Base-by-base conservation (phyloP, 306 rosid species). In the Rubus parviflorus region DNA sequence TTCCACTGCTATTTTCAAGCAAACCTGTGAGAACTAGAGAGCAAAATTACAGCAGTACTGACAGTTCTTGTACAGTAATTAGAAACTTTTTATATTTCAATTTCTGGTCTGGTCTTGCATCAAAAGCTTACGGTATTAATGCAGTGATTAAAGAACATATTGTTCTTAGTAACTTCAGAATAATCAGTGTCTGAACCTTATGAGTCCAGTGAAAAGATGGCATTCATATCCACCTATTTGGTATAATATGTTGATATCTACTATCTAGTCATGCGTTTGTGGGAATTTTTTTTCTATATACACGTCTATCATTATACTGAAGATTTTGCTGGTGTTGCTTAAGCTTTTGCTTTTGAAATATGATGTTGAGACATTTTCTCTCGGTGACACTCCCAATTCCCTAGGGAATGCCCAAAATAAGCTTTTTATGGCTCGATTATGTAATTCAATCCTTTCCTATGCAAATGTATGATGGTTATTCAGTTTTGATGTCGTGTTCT, bases 291-390 rank as follows among this genome's bases (percentile, higher is more conserved):
- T 23, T 25, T 7, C 40, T 20, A 23, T 22, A 22, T 45, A 16
- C 13, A 60, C 16, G 13, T 66, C 8, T 42, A n/a, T 42, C 12
- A 62, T 30, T 1, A 4, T 62, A 16, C 14, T 4, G 14, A 38
- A 65, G 70, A n/a, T 65, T 37, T 43, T 67, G 53, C 58, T 53
- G 30, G 53, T 56, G 41, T 56, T 77, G 7, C 37, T 56, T 11
- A 68, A 42, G 46, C 35, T 10, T 68, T 13, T 53, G 37, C 45
- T 54, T 54, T 12, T 46, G 73, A 13, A 46, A 45, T 45, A 35
- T 40, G 56, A 15, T 63, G 14, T 51, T 15, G 60, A 62, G 51
- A 37, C 37, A 4, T 41, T 40, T 52, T 75, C 35, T 38, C 22
- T 20, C 15, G 16, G 23, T 1, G 7, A 49, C 45, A 12, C 70